Evolutionary conservation across 805 yeast genomes (phyloP).

Genomic region (Candida awuae): DNA sequence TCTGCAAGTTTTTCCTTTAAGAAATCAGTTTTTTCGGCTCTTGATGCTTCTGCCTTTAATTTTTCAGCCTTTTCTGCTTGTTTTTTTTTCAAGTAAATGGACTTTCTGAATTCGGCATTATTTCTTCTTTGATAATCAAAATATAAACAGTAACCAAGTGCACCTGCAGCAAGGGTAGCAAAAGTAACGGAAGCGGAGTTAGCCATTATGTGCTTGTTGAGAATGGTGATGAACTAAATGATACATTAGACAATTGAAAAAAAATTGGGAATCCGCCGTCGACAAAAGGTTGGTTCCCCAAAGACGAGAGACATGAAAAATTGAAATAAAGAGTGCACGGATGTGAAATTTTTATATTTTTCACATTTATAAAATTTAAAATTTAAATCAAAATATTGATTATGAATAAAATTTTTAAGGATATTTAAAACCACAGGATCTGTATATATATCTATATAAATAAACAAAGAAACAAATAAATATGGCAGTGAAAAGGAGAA

Average conservation of each 20-base stretch:
- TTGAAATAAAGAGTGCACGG: neutral
- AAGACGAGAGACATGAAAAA: neutral
- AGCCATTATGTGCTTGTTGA: slow-evolving; percentile 8
- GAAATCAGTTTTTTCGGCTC: slow-evolving; percentile 50
- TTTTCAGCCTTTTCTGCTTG: slow-evolving; percentile 52
- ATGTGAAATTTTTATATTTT: neutral
- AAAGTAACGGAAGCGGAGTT: slow-evolving; percentile 13
- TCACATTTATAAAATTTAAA: too few relatives aligned
- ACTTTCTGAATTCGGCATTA: slow-evolving; percentile 72
- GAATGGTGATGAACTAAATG: neutral
- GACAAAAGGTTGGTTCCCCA: neutral
- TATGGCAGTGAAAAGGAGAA: slow-evolving; percentile 41
- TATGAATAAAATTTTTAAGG: too few relatives aligned
- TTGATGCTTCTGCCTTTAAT: slow-evolving; percentile 46
- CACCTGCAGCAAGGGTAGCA: slow-evolving; percentile 36
- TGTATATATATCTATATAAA: too few relatives aligned
- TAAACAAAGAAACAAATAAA: too few relatives aligned
- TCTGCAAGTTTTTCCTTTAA: slow-evolving; percentile 54
- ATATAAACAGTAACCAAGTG: slow-evolving; percentile 71
- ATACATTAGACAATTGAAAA: slow-evolving; percentile 1
- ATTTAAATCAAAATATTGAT: too few relatives aligned
- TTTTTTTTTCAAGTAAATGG: slow-evolving; percentile 55
- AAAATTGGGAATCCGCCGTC: neutral
- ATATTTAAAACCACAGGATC: too few relatives aligned
- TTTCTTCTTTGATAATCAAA: slow-evolving; percentile 90